phyloP scores from a whole-genome alignment of 1,284 basidiomycete genomes.

The Tausonia pullulans region DNA sequence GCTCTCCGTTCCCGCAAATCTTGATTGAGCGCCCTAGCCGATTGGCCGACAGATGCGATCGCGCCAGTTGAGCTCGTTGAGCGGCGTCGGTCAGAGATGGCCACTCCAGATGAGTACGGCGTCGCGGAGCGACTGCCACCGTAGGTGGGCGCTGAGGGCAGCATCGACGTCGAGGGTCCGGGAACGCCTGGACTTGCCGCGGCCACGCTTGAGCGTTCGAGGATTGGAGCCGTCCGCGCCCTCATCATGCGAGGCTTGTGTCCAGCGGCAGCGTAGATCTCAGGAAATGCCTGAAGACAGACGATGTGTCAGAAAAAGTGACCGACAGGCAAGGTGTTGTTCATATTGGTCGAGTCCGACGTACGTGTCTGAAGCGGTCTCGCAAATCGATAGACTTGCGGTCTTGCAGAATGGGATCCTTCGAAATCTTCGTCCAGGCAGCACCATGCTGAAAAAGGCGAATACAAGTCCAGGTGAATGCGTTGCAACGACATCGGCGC shows the following conservation, averaged over 20 bases:
- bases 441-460: background rate
- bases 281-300: conserved; percentile 1
- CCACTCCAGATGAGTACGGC: too few relatives aligned
- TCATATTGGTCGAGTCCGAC: background rate
- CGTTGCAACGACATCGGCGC: background rate
- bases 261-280: conserved; percentile 1
- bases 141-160: too few relatives aligned
- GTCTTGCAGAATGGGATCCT: conserved; percentile 1
- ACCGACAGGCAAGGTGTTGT: too few relatives aligned
- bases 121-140: too few relatives aligned
- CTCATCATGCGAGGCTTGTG: conserved; percentile 4
- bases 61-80: too few relatives aligned
- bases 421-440: conserved; percentile 2
- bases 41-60: too few relatives aligned
- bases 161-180: too few relatives aligned
- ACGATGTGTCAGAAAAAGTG: background rate
- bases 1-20: too few relatives aligned
- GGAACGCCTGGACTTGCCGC: too few relatives aligned
- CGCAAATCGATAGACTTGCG: conserved; percentile 7
- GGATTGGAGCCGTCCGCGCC: background rate
- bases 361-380: conserved; percentile 2
- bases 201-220: too few relatives aligned
- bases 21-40: too few relatives aligned
- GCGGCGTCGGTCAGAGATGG: too few relatives aligned
- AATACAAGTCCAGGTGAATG: background rate